Percentiles rank a stretch among this genome's conserved stretches.
phyloP scores from a whole-genome alignment of 225 moss, liverwort and hornwort genomes.

The Neckera pumila region DNA sequence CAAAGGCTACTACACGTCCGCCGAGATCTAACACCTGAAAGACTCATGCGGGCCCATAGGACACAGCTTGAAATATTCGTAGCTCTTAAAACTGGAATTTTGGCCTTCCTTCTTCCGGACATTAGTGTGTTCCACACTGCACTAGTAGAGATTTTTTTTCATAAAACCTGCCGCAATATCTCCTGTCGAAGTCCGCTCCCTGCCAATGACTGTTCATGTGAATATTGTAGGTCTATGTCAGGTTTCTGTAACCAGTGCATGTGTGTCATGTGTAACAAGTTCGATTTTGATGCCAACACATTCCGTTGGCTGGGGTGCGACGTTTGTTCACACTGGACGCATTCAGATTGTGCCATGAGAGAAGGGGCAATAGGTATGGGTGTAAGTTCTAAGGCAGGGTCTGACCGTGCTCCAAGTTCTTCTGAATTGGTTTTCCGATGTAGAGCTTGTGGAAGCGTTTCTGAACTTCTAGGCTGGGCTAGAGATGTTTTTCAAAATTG shows the following conservation, averaged over 20 bases:
- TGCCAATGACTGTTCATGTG: slow-evolving; percentile 50
- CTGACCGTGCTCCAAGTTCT: slow-evolving; percentile 18
- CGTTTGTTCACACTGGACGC: slow-evolving; percentile 66
- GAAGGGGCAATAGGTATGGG: slow-evolving; percentile 53
- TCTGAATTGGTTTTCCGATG: slow-evolving; percentile 50
- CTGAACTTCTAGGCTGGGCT: slow-evolving; percentile 64
- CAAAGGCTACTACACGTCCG: slow-evolving; percentile 50
- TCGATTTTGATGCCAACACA: slow-evolving; percentile 63
- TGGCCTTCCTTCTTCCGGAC: slow-evolving; percentile 58
- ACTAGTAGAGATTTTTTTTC: slow-evolving; percentile 54
- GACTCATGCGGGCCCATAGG: slow-evolving; percentile 49
- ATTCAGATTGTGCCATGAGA: slow-evolving; percentile 67
- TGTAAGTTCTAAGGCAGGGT: slow-evolving; percentile 25
- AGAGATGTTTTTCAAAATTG: slow-evolving; percentile 63
- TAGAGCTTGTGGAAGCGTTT: slow-evolving; percentile 56
- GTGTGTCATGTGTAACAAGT: slow-evolving; percentile 69
- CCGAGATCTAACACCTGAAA: slow-evolving; percentile 45
- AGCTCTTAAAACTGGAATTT: slow-evolving; percentile 61
- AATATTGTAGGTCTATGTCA: slow-evolving; percentile 46
- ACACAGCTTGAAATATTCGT: slow-evolving; percentile 63
- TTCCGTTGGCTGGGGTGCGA: slow-evolving; percentile 66
- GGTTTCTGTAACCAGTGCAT: slow-evolving; percentile 70
- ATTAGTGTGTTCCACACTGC: slow-evolving; percentile 49
- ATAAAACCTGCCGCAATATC: slow-evolving; percentile 61
- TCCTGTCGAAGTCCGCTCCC: slow-evolving; percentile 66